Evolutionary conservation across 768 basidiomycete species (phyloP).

Genomic region (Mrakia hoshinonis): DNA sequence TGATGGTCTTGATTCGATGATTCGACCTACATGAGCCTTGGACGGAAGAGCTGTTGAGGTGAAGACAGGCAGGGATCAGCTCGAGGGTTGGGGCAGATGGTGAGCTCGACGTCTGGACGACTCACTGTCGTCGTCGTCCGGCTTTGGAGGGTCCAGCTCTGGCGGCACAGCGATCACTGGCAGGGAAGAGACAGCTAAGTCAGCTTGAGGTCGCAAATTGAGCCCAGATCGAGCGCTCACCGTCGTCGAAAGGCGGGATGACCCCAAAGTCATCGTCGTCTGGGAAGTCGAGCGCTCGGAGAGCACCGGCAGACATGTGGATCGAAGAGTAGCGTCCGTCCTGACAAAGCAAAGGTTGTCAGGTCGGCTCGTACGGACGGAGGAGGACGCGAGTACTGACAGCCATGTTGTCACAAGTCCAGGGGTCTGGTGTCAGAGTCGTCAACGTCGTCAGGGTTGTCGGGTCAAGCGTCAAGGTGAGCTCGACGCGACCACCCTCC

Average conservation of each 20-base stretch:
- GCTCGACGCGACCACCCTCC: no score
- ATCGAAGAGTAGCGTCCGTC: constrained; percentile 28
- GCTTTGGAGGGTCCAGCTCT: constrained; percentile 23
- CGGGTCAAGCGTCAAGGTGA: no score
- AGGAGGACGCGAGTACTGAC: no score
- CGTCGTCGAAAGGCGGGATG: constrained; percentile 25
- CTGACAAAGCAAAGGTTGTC: constrained; percentile 47
- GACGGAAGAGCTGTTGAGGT: constrained; percentile 14
- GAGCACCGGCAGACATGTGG: constrained; percentile 25
- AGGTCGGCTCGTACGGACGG: no score
- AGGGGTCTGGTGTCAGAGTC: no score
- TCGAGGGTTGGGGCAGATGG: background rate
- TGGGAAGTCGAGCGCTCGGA: constrained; percentile 21
- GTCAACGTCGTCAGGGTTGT: no score
- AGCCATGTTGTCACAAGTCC: no score
- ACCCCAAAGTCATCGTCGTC: constrained; percentile 19
- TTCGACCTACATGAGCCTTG: constrained; percentile 21
- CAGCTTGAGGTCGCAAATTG: background rate
- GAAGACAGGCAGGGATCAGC: background rate
- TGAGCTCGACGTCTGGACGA: background rate
- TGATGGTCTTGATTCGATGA: background rate
- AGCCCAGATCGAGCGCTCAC: no score
- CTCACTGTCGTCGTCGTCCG: constrained; percentile 28
- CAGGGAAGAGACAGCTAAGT: background rate
- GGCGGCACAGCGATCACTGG: constrained; percentile 19